Evolutionary conservation across 2,329 filamentous ascomycete species (phyloP), one percentile per base, ranked within the genome.

Genomic region (Penicillium frequentans): DNA sequence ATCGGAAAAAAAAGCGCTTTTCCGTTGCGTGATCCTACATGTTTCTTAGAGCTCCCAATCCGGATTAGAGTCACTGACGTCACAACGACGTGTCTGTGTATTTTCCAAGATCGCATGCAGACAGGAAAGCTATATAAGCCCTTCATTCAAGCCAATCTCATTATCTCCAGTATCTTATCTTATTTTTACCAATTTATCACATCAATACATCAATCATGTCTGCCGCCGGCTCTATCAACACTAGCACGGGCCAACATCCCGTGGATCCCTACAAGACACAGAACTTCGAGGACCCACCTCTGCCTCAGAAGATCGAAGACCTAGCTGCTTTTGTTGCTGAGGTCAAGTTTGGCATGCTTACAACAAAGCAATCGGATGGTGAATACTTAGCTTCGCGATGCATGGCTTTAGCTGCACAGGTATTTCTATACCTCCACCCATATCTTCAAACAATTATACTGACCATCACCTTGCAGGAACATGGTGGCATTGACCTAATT

Each of bases 331-430:
- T 96, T 74, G 84, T 90, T 70, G 81, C 84, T 37, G 81, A 82
- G 60, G 84, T 82, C 79, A 96, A 96, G 77, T 96, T 91, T 72
- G 90, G 89, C 74, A 90, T 96, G 88, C 87, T 96, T 86, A 95
- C 91, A 9, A 96, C 92, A 23, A 82, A 87, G 49, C 58, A 69
- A 37, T 86, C 83, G 2, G 79, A 82, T 35, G 84, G 81, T 0
- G 88, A 87, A 13, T 81, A 86, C 49, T 79, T 96, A 14, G 86
- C 89, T 5, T 93, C 89, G n/a, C 82, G 92, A 63, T 91, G 88
- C 73, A 96, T 96, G 92, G 90, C 90, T 5, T 74, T 96, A 14
- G 90, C 90, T 16, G 90, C 85, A 14, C 89, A 89, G 75, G 90
- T 92, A 79, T 31, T 78, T 61, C 29, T 35, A 33, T 14, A 26